Percentiles rank a stretch among this genome's conserved stretches.
Evolutionary conservation across 2,329 filamentous ascomycete genomes (phyloP).

Genomic region (Botryotinia globosa): DNA sequence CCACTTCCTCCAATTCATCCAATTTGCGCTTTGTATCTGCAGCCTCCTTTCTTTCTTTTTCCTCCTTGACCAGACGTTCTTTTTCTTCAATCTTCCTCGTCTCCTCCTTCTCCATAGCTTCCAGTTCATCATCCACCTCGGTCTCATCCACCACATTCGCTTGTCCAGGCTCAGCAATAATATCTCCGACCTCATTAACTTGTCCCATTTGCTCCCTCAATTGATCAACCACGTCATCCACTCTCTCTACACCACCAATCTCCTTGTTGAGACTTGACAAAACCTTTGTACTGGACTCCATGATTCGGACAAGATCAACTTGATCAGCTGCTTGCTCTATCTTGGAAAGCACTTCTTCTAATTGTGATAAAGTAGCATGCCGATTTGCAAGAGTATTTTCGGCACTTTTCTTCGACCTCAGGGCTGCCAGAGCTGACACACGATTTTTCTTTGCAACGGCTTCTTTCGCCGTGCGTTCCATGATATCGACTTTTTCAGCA

Average conservation of each 20-base stretch:
- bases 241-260: conserved; percentile 71
- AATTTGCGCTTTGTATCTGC: conserved; percentile 35
- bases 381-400: conserved; percentile 72
- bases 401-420: conserved; percentile 79
- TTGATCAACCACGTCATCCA: conserved; percentile 72
- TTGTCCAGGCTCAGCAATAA: conserved; percentile 62
- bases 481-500: conserved; percentile 60
- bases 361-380: conserved; percentile 69
- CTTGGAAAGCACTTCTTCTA: conserved; percentile 79
- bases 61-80: conserved; percentile 32
- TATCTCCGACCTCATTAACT: conserved; percentile 76
- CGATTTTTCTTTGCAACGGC: conserved; percentile 73
- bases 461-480: conserved; percentile 63
- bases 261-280: conserved; percentile 71
- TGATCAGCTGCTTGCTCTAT: conserved; percentile 86
- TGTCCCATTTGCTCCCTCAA: conserved; percentile 77
- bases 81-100: conserved; percentile 45
- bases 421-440: conserved; percentile 69
- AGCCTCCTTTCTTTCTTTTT: conserved; percentile 34
- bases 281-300: conserved; percentile 73
- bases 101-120: conserved; percentile 59
- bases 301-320: conserved; percentile 75
- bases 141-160: conserved; percentile 69
- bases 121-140: conserved; percentile 86
- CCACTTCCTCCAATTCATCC: conserved; percentile 32